A percentile compares a stretch with the other conserved stretches of the same genome.
phyloP scores from a whole-genome alignment of 345 rosid species.

The Populus davidiana region DNA sequence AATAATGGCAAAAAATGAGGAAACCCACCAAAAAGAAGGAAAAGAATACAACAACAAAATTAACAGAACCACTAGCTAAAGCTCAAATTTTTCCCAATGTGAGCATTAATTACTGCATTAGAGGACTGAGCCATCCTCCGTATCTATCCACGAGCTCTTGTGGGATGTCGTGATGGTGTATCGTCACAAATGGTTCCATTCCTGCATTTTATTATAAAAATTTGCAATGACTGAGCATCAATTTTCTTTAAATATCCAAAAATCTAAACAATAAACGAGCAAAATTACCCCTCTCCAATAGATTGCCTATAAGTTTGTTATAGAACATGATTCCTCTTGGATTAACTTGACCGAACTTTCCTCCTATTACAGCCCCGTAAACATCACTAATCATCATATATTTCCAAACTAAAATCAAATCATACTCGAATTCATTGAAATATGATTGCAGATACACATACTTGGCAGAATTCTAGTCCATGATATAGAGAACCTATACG shows the following conservation, averaged over 20 bases:
- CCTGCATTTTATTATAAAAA: slow-evolving; percentile 24
- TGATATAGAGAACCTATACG: slow-evolving; percentile 45
- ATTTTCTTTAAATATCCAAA: no score
- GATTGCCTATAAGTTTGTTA: slow-evolving; percentile 33
- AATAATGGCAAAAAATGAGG: no score
- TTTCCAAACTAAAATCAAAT: not conserved
- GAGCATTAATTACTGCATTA: slow-evolving; percentile 31
- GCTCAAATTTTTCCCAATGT: not conserved
- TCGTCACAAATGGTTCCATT: slow-evolving; percentile 47
- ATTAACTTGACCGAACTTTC: slow-evolving; percentile 41
- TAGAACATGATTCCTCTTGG: slow-evolving; percentile 39
- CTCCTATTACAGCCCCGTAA: slow-evolving; percentile 25
- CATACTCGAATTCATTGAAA: not conserved
- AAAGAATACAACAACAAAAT: no score
- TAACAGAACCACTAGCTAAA: no score
- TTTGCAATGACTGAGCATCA: not conserved
- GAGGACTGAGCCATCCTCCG: slow-evolving; percentile 42
- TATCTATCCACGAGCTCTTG: slow-evolving; percentile 40
- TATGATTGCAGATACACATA: slow-evolving; percentile 1
- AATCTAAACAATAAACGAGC: not conserved
- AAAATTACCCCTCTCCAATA: slow-evolving; percentile 31
- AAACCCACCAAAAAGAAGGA: no score
- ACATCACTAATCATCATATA: not conserved
- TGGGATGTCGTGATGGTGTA: slow-evolving; percentile 37
- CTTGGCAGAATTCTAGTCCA: slow-evolving; percentile 45